Base-by-base conservation (phyloP, 2,329 filamentous ascomycete genomes). In the Saccharata proteae region DNA sequence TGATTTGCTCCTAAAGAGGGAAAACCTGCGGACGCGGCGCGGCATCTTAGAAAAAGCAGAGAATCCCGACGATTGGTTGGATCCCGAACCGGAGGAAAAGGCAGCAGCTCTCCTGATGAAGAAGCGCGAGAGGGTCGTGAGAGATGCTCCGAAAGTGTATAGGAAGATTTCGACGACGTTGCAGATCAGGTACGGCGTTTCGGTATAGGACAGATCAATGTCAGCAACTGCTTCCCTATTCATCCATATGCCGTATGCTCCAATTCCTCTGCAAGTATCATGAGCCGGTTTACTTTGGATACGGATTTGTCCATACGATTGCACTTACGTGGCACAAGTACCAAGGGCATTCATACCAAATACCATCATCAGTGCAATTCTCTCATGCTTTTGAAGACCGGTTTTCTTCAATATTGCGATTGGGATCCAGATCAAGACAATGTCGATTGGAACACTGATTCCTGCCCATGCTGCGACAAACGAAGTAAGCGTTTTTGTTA, bases 151-250 rank as follows among this genome's bases (percentile, higher is more conserved):
- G 23, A 35, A 23, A 6, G 33, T 31, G 23, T 35, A 35, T 14
- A 35, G 19, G 22, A 23, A 26, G 18, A 35, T 35, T 23, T 35
- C 33, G 15, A 35, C 28, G 9, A 24, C 22, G 33, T 35, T 35
- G 33, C 27, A 35, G 24, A 35, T 35, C 28, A 35, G 24, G 24
- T 26, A 31, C 6, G 29, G 24, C n/a, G 24, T 21, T 28, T 35
- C 33, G 14, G 33, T 27, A 22, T 26, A 35, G 3, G 33, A 26
- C 4, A 35, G 18, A 16, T 35, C 33, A 15, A 11, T 12, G 6
- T 22, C 16, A 6, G 28, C 33, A 20, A 27, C 17, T 3, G 14
- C 18, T 17, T 33, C 31, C 12, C 33, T 28, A 29, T 31, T 31
- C 16, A 27, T 22, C 33, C 33, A 35, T 15, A 35, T 35, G 17